These are phyloP conservation scores for Chamaecyparis obtusa DNA, from an alignment of 75 land plant genomes.

Conservation along the genomic window DNA sequence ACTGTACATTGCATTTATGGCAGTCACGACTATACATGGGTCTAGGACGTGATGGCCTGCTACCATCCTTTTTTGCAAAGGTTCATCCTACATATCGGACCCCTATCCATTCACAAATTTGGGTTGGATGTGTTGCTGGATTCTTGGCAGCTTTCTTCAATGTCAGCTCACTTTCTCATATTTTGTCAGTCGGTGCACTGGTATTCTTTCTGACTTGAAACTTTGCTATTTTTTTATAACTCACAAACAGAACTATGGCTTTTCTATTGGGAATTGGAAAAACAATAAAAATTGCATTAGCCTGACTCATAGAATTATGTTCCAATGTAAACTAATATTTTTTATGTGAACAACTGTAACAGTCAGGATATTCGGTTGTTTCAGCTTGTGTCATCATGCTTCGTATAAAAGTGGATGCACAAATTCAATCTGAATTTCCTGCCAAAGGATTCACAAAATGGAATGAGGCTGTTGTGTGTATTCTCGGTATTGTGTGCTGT, in stretches of 20 bases:
- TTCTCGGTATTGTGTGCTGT: constrained; percentile 47
- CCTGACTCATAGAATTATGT: background rate
- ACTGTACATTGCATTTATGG: background rate
- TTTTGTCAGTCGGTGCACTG: constrained; percentile 96
- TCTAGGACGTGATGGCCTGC: constrained; percentile 91
- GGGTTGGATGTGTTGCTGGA: constrained; percentile 92
- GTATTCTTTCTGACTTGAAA: constrained; percentile 35
- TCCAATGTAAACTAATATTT: background rate
- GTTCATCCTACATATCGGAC: constrained; percentile 70
- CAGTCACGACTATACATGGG: constrained; percentile 97
- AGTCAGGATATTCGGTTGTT: constrained; percentile 93
- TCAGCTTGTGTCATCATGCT: constrained; percentile 81
- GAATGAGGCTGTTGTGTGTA: constrained; percentile 68
- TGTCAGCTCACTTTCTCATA: constrained; percentile 81
- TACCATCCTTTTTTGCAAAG: constrained; percentile 82
- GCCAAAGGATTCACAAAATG: constrained; percentile 39
- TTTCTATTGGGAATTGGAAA: background rate
- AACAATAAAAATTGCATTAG: background rate
- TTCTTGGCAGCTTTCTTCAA: constrained; percentile 75
- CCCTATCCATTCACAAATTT: constrained; percentile 81
- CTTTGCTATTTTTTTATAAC: background rate
- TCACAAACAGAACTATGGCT: background rate
- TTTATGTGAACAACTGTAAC: constrained; percentile 10
- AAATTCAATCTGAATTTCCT: constrained; percentile 18
- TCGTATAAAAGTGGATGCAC: constrained; percentile 47